These are phyloP conservation scores for Microstegium vimineum DNA, from an alignment of 176 grass and related monocot genomes.

Conservation along the genomic window DNA sequence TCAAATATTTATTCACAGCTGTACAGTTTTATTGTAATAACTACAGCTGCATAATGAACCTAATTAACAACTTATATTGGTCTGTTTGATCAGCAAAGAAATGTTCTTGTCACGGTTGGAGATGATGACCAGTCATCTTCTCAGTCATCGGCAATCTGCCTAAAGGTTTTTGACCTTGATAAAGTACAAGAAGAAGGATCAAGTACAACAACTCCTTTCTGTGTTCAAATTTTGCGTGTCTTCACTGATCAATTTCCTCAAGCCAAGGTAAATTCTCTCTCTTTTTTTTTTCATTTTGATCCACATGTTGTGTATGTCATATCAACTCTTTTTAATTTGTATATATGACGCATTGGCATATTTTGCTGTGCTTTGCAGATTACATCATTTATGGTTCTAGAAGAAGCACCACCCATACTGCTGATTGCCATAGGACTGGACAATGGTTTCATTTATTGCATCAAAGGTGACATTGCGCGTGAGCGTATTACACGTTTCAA, in stretches of 20 bases:
- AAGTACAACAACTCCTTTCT: conserved; percentile 78
- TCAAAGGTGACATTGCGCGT: conserved; percentile 90
- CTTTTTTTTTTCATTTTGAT: not conserved
- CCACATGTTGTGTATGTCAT: not conserved
- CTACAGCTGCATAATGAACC: not conserved
- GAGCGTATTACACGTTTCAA: conserved; percentile 93
- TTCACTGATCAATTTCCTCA: conserved; percentile 91
- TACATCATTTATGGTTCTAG: conserved; percentile 91
- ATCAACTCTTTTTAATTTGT: not conserved
- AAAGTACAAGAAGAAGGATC: conserved; percentile 97
- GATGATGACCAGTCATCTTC: conserved; percentile 81
- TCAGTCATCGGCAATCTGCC: conserved; percentile 64
- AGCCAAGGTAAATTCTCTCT: conserved; percentile 59
- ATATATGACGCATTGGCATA: not conserved
- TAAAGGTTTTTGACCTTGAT: conserved; percentile 96
- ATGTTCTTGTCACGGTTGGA: conserved; percentile 84
- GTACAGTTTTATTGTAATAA: conserved; percentile 3
- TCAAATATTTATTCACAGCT: not conserved
- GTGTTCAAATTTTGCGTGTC: conserved; percentile 85
- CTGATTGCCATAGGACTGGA: conserved; percentile 79
- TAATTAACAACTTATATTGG: conserved; percentile 9
- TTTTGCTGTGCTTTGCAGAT: conserved; percentile 52
- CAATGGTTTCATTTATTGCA: conserved; percentile 89
- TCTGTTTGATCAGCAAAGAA: conserved; percentile 72
- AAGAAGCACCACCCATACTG: conserved; percentile 92